A percentile compares a stretch with the other conserved stretches of the same genome.
phyloP scores from a whole-genome alignment of 805 yeast species.

The Komagataella phaffii region DNA sequence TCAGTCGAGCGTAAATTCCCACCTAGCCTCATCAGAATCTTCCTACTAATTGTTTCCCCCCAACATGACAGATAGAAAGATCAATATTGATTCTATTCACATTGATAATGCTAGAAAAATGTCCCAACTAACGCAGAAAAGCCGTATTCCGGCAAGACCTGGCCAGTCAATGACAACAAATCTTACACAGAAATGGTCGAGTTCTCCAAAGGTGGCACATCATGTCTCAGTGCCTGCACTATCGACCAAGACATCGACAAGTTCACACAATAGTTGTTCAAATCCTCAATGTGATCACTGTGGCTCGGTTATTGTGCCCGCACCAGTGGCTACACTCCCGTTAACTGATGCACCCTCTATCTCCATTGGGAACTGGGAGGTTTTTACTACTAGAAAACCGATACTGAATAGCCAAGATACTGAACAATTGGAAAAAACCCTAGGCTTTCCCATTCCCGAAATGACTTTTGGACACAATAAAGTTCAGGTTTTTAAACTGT shows the following conservation, averaged over 20 bases:
- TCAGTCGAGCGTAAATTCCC: neutral
- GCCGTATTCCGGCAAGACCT: slow-evolving; percentile 16
- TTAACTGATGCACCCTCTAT: slow-evolving; percentile 57
- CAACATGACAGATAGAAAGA: neutral
- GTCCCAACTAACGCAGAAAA: slow-evolving; percentile 34
- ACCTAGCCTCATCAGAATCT: neutral
- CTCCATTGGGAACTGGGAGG: slow-evolving; percentile 59
- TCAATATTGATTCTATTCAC: slow-evolving; percentile 34
- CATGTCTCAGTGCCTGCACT: slow-evolving; percentile 9
- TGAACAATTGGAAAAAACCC: slow-evolving; percentile 46
- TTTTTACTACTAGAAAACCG: slow-evolving; percentile 61
- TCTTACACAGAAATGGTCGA: neutral
- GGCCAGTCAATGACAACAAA: neutral
- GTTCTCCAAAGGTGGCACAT: neutral
- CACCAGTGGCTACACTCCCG: slow-evolving; percentile 57
- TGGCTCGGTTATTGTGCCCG: slow-evolving; percentile 66
- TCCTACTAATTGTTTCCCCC: neutral
- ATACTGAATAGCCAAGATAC: slow-evolving; percentile 65
- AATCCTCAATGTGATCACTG: slow-evolving; percentile 41
- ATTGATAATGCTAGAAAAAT: slow-evolving; percentile 52
- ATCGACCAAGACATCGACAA: neutral
- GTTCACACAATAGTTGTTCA: slow-evolving; percentile 3
- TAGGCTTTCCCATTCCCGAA: slow-evolving; percentile 83
- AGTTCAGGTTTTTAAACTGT: slow-evolving; percentile 29
- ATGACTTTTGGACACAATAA: slow-evolving; percentile 89